These are phyloP conservation scores for Haberlea rhodopensis DNA, from an alignment of 257 asterid species.

Conservation along the genomic window DNA sequence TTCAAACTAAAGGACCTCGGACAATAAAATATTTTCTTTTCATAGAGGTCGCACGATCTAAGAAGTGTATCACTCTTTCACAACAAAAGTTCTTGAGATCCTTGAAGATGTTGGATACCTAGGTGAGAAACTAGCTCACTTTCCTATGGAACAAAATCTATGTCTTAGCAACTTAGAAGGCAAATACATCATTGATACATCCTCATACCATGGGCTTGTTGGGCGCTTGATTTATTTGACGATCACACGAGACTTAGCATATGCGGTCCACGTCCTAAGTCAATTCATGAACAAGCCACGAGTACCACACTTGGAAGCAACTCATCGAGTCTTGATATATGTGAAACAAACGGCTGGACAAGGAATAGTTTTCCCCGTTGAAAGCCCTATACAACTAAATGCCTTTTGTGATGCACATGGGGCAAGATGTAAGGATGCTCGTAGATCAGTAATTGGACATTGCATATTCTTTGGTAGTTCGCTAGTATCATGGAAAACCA, in stretches of 20 bases:
- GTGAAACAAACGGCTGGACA: neutral
- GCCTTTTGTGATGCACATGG: neutral
- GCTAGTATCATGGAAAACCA: neutral
- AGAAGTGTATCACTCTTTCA: neutral
- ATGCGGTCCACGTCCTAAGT: neutral
- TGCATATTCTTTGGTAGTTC: neutral
- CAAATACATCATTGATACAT: neutral
- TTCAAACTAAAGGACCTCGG: conserved; percentile 16
- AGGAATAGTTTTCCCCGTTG: neutral
- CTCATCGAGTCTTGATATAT: neutral
- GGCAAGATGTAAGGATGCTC: neutral
- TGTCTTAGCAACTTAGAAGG: neutral
- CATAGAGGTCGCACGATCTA: conserved; percentile 6
- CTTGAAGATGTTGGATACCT: neutral
- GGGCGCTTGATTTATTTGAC: neutral
- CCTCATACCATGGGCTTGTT: neutral
- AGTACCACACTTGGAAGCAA: neutral
- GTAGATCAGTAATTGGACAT: neutral
- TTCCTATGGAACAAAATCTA: too few relatives aligned
- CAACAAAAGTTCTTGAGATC: conserved; percentile 3
- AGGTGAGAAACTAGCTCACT: neutral
- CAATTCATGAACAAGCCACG: neutral
- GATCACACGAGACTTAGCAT: neutral
- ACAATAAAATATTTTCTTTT: conserved; percentile 4
- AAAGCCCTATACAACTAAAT: too few relatives aligned